phyloP scores from a whole-genome alignment of 1,139 yeast genomes.

The Geotrichum cucujoidarum region DNA sequence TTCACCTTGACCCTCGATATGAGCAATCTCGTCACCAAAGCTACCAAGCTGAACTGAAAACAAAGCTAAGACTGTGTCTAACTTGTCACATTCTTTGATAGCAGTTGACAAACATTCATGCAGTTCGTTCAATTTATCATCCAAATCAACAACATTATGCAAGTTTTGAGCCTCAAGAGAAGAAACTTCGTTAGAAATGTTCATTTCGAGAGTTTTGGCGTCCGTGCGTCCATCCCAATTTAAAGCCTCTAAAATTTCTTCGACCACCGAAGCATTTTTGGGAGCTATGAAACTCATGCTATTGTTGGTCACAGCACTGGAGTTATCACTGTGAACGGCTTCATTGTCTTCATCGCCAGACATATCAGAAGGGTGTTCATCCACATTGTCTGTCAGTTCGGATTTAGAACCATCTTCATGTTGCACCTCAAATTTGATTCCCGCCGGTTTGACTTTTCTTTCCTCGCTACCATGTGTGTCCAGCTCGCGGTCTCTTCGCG shows the following conservation, averaged over 20 bases:
- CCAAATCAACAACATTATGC: conserved; percentile 45
- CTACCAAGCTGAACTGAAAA: conserved; percentile 57
- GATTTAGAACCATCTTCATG: conserved; percentile 2
- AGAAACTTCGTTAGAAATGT: conserved; percentile 50
- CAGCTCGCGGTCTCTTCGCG: conserved; percentile 7
- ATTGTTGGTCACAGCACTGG: background rate
- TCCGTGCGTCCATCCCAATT: conserved; percentile 69
- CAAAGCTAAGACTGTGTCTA: conserved; percentile 51
- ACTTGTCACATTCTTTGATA: conserved; percentile 58
- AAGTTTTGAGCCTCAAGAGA: conserved; percentile 49
- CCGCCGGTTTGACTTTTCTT: conserved; percentile 5
- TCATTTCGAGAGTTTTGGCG: conserved; percentile 50
- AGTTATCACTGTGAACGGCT: background rate
- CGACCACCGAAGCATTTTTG: conserved; percentile 38
- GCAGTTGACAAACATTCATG: conserved; percentile 45
- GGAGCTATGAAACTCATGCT: conserved; percentile 13
- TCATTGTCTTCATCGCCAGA: background rate
- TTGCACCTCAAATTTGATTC: conserved; percentile 7
- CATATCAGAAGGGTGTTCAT: background rate
- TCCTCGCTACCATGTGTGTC: conserved; percentile 1
- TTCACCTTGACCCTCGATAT: conserved; percentile 69
- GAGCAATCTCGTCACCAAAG: conserved; percentile 61
- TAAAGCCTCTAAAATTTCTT: conserved; percentile 67
- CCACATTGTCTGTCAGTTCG: background rate
- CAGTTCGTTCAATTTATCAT: conserved; percentile 43